Percentiles rank a stretch among this genome's conserved stretches.
phyloP scores from a whole-genome alignment of 2,329 filamentous ascomycete genomes.

The Zymoseptoria crescenta region DNA sequence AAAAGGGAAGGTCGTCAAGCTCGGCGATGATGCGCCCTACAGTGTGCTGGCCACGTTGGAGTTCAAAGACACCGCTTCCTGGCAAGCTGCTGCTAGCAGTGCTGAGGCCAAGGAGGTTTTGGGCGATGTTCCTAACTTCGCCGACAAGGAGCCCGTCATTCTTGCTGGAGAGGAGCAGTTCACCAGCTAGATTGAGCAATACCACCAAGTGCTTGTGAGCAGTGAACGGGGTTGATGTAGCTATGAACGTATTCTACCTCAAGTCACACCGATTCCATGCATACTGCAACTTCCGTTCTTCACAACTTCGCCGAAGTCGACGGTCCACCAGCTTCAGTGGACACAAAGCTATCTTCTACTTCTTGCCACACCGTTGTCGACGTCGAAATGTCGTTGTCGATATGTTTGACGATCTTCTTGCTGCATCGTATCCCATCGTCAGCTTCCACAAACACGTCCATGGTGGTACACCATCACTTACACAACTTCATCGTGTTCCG shows the following conservation, averaged over 20 bases:
- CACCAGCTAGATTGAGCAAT: slow-evolving; percentile 1
- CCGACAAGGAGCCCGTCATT: slow-evolving; percentile 29
- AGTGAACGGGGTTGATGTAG: neutral
- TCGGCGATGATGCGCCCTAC: slow-evolving; percentile 26
- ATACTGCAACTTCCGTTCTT: neutral
- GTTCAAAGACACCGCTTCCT: slow-evolving; percentile 22
- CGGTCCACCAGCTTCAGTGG: neutral
- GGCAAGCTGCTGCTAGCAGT: slow-evolving; percentile 22
- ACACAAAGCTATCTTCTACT: slow-evolving; percentile 25
- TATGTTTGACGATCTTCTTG: slow-evolving; percentile 12
- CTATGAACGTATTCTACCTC: neutral
- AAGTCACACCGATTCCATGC: neutral
- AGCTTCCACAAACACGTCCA: too few relatives aligned
- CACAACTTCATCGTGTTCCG: slow-evolving; percentile 21
- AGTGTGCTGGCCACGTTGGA: slow-evolving; percentile 29
- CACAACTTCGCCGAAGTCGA: slow-evolving; percentile 3
- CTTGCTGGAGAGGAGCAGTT: slow-evolving; percentile 24
- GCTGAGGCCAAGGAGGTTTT: slow-evolving; percentile 22
- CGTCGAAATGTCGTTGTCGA: slow-evolving; percentile 10
- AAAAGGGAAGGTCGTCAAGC: slow-evolving; percentile 23
- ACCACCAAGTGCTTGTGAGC: neutral
- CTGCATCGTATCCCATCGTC: slow-evolving; percentile 7
- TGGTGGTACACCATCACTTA: too few relatives aligned
- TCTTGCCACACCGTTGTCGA: slow-evolving; percentile 23
- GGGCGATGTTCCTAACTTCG: slow-evolving; percentile 31